Base-by-base conservation (phyloP, 1,284 basidiomycete species). In the Crocinoboletus sp. region DNA sequence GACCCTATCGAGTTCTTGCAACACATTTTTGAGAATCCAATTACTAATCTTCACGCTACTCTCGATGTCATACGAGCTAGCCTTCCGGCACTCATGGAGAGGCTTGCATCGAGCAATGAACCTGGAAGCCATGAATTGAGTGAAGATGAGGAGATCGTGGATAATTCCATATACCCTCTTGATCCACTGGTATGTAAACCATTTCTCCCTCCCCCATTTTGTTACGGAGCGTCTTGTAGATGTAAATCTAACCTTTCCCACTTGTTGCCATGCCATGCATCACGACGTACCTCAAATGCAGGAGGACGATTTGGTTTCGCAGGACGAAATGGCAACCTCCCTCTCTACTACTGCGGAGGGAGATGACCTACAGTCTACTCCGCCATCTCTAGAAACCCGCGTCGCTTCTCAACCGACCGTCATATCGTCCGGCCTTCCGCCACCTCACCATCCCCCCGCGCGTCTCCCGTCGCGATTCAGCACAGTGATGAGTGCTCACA, bases 51-150 rank as follows among this genome's bases (percentile, higher is more conserved):
- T 29, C 58, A 55, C 36, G 56, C 57, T 6, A 60, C 64, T 9
- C 55, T 67, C 11, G 57, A 61, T 34, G 62, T 56, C 29, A 59
- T 69, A 45, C 55, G 60, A 22, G 65, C 61, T 19, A 63, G 52
- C 40, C 54, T 69, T 43, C 64, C 65, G 3, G 49, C 48, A 10
- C 39, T 66, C n/a, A 50, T 56, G 49, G 55, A 56, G 43, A 50
- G 52, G 34, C 38, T 54, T 20, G 38, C 38, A 10, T 37, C 47
- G 19, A 45, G 36, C 23, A 50, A 45, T 9, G 60, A 42, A 22
- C 28, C 25, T 25, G 33, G 29, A 28, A 37, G 11, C 37, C 39
- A 36, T 22, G 41, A 42, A 17, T 32, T 30, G 28, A 37, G 13
- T 27, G 55, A 48, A 12, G 52, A 61, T 19, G 57, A 48, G 16